A percentile compares a stretch with the other conserved stretches of the same genome.
These are phyloP conservation scores for Porosira glacialis DNA, from an alignment of 352 stramenopile genomes.

Conservation along the genomic window DNA sequence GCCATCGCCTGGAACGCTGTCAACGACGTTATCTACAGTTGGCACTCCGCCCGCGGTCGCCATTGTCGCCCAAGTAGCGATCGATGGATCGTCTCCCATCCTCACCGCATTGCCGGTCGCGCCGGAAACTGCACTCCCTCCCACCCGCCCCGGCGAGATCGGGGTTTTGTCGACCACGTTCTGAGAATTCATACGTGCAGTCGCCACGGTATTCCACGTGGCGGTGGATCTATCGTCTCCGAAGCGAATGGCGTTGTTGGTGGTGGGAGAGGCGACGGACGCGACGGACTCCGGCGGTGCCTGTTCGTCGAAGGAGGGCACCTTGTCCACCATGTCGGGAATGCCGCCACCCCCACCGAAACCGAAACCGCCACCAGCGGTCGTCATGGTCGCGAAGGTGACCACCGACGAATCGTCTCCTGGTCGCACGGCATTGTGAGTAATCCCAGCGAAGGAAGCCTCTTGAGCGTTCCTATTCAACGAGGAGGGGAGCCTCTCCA, in stretches of 20 bases:
- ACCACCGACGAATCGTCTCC: too few species aligned
- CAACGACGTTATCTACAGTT: slow-evolving; percentile 16
- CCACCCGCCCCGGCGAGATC: too few species aligned
- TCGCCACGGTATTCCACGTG: too few species aligned
- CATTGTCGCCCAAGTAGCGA: too few species aligned
- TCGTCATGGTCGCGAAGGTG: slow-evolving; percentile 34
- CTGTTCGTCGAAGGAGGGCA: slow-evolving; percentile 3
- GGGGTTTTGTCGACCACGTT: too few species aligned
- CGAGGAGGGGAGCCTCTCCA: slow-evolving; percentile 17
- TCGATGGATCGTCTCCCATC: too few species aligned
- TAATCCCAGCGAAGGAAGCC: slow-evolving; percentile 20
- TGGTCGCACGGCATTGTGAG: slow-evolving; percentile 26
- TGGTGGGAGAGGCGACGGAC: slow-evolving; percentile 8
- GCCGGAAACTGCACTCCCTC: too few species aligned
- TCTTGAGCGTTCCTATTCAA: neutral
- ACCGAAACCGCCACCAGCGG: neutral
- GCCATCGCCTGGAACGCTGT: slow-evolving; percentile 40
- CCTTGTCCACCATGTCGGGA: neutral
- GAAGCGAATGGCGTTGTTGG: too few species aligned
- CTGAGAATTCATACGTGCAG: too few species aligned
- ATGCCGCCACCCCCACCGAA: neutral
- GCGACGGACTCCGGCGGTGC: slow-evolving; percentile 9
- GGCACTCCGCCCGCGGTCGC: too few species aligned
- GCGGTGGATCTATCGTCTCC: too few species aligned
- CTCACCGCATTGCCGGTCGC: too few species aligned